Base-by-base conservation (phyloP, 371 early-diverging fungal species). In the Dichotomocladium elegans region DNA sequence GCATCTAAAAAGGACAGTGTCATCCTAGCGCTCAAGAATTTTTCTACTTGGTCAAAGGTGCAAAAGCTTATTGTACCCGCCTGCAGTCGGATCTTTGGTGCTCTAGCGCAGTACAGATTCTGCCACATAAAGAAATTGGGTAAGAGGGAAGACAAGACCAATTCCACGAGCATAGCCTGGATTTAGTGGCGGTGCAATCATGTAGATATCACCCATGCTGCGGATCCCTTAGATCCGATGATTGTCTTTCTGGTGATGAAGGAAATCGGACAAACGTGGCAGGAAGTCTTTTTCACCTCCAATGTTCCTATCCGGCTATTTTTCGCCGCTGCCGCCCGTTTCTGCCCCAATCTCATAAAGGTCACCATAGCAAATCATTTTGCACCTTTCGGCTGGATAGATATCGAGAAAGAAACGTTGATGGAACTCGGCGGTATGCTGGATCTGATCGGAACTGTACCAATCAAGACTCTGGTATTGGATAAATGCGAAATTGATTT, bases 261-360 rank as follows among this genome's bases (percentile, higher is more conserved):
- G 9, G 34, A 48, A 24, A 30, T 48, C 25, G 49, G 49, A 34
- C 35, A 33, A 2, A 48, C 49, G 10, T 48, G 49, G 49, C 35
- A 31, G 12, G 26, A 24, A 34, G 35, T 48, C 3, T 17, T 24
- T 3, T 12, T 48, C 24, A 25, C 29, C 26, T 34, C 33, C 6
- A 17, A 21, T 8, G 24, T 48, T 9, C 37, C 7, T 37, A 24
- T 24, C 1, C 19, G 17, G 8, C 2, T 34, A 10, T 48, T 48
- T 15, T 48, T 24, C 15, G 2, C 29, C n/a, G 24, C 35, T 2
- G 49, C 35, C 12, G 21, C 49, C 37, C 10, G 31, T 7, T 48
- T 30, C 10, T 48, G 49, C 35, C 49, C 49, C 11, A n/a, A 11
- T 2, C 12, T 48, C 11, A 48, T 25, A 4, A 26, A 19, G 12